Base-by-base conservation (phyloP, 1,284 basidiomycete species). In the Inonotus obliquus region DNA sequence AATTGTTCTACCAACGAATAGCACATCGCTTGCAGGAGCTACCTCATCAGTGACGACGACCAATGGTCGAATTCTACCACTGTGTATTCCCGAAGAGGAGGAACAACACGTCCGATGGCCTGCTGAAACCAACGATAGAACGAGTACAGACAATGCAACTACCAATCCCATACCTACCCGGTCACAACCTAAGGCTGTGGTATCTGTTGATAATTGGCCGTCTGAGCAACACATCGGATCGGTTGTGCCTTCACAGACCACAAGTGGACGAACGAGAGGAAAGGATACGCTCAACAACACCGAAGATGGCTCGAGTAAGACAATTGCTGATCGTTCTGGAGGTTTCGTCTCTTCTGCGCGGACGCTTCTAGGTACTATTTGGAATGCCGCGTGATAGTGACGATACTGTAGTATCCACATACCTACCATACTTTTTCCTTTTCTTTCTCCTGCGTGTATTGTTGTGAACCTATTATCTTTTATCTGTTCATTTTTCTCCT, bases 281-380 rank as follows among this genome's bases (percentile, higher is more conserved):
- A 59, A 59, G 19, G 58, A 48, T 53, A 41, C 58, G 49, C 53
- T 48, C 29, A 48, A 59, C 4, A 54, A 25, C 51, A 21, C 29
- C 21, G 23, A 32, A 11, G 48, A 44, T 29, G 52, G 23, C 29
- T 29, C 52, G 19, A 19, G 19, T 19, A 54, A 41, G 29, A 57
- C 61, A 29, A 53, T 57, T 58, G 48, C 61, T 52, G 41, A 62
- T 38, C 47, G 61, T 35, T 45, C 55, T 19, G 55, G 51, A 59
- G 61, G 59, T 6, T 52, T 63, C 38, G 39, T 63, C 17, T 63
- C 61, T 21, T 63, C 61, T 35, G 61, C 61, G 21, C 51, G 61
- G n/a, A 63, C 52, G 19, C 57, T 63, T 23, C 41, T 63, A 17
- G 61, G 61, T 9, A 59, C 57, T 52, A 54, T 63, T 14, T 63